phyloP scores from a whole-genome alignment of 169 alveolate genomes.

The Neospora caninum region DNA sequence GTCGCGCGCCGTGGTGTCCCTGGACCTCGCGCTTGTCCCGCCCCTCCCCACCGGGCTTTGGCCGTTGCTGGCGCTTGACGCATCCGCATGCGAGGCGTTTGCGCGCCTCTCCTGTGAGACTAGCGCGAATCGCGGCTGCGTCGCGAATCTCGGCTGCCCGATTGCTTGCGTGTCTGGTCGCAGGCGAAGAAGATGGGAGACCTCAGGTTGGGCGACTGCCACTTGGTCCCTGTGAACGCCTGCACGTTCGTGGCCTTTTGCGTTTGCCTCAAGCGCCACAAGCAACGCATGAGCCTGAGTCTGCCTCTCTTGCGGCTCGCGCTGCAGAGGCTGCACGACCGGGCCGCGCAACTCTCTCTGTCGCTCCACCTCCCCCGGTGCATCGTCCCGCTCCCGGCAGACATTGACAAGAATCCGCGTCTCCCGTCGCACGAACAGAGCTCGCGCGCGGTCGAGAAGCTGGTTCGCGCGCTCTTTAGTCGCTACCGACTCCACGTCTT shows the following conservation, averaged over 20 bases:
- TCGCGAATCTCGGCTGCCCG: background rate
- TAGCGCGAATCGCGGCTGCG: no score
- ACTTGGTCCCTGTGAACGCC: background rate
- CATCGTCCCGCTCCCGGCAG: slow-evolving; percentile 17
- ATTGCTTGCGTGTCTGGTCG: background rate
- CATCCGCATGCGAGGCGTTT: no score
- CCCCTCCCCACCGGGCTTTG: no score
- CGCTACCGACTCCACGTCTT: background rate
- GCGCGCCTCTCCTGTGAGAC: no score
- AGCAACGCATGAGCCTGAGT: background rate
- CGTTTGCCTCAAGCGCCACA: background rate
- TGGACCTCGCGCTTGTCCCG: no score
- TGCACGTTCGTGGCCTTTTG: background rate
- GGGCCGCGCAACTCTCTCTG: background rate
- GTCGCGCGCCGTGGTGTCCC: no score
- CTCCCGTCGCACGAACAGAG: background rate
- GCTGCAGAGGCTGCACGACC: background rate
- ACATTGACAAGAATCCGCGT: background rate
- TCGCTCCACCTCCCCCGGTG: slow-evolving; percentile 7
- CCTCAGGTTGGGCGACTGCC: slow-evolving; percentile 10
- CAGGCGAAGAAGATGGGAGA: slow-evolving; percentile 34
- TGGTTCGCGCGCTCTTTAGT: background rate
- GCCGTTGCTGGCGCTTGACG: no score
- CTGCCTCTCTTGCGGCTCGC: background rate
- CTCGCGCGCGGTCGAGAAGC: background rate